A percentile compares a stretch with the other conserved stretches of the same genome.
These are phyloP conservation scores for Termitomyces sp. DNA, from an alignment of 768 basidiomycete species.

Conservation along the genomic window DNA sequence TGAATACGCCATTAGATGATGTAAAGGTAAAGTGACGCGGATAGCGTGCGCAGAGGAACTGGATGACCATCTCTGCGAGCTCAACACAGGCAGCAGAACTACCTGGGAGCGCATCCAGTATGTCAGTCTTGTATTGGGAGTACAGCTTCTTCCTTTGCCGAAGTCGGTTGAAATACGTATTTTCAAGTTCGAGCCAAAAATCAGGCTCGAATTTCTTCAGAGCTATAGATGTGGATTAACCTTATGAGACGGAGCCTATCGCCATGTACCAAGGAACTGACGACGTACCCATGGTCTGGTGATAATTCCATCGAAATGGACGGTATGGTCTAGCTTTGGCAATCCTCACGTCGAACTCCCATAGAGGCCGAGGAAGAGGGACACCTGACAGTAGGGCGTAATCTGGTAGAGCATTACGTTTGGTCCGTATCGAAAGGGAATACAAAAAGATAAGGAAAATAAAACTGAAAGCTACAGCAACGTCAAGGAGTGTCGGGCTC, in stretches of 20 bases:
- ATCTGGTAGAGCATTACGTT: conserved; percentile 16
- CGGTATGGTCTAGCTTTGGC: conserved; percentile 47
- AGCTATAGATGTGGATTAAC: conserved; percentile 21
- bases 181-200: conserved; percentile 55
- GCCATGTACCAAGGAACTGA: neutral
- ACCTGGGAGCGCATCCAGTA: conserved; percentile 44
- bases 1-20: conserved; percentile 28
- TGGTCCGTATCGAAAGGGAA: neutral
- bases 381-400: conserved; percentile 40
- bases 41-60: conserved; percentile 52
- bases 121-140: conserved; percentile 28
- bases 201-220: conserved; percentile 45
- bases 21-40: conserved; percentile 44
- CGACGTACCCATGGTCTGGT: conserved; percentile 51
- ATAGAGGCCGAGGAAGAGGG: conserved; percentile 34
- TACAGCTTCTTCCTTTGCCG: conserved; percentile 36
- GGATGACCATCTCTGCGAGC: conserved; percentile 50
- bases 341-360: conserved; percentile 35
- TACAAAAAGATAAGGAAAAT: neutral
- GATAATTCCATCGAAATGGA: conserved; percentile 50
- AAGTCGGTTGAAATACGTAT: conserved; percentile 41
- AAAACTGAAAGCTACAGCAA: neutral
- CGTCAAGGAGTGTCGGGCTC: neutral
- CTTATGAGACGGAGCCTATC: neutral
- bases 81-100: conserved; percentile 44